Base-by-base conservation (phyloP, 768 basidiomycete species). In the Auriscalpium vulgare region DNA sequence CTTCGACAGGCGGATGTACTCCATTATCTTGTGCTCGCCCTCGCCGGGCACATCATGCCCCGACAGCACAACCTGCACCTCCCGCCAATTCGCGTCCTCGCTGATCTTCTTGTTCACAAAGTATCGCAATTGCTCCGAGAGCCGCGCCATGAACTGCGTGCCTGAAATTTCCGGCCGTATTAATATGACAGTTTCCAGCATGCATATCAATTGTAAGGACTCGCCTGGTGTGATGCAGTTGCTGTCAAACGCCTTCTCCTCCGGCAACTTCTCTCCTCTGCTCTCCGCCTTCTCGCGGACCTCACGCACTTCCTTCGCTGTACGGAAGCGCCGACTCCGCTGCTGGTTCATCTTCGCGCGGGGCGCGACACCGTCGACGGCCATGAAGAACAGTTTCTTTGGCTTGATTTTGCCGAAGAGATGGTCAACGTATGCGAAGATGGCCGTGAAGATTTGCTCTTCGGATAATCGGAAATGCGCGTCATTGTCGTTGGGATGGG, bases 1-100 rank as follows among this genome's bases (percentile, higher is more conserved):
- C 63, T 95, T 88, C 52, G 88, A 86, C 58, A 93, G 73, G 40
- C 97, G 87, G 68, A 99, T 98, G 72, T 95, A 99, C 69, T 97
- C 97, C 90, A 98, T 97, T 63, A 99, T 95, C 78, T 99, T 99
- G 81, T 99, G 97, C 68, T 99, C 97, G 57, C 97, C 97, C 72
- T 99, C 97, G 62, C 97, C 97, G 0, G 97, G 97, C 3, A 97
- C 95, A 64, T 99, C 95, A 69, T 98, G 94, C 10, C 97, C 97
- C 34, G 92, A 95, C 38, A 99, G 77, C 40, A 99, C 90, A 19
- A 98, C 93, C 66, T 93, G 78, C 44, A 98, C 83, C 54, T 87
- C 81, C 57, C 91, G 77, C 97, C 97, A 99, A 68, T 94, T 87
- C 2, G 97, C 82, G 71, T 99, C 97, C 68, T 99, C 97, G 0